These are phyloP conservation scores for Spiraea crenata DNA, from an alignment of 331 rosid species.

Conservation along the genomic window DNA sequence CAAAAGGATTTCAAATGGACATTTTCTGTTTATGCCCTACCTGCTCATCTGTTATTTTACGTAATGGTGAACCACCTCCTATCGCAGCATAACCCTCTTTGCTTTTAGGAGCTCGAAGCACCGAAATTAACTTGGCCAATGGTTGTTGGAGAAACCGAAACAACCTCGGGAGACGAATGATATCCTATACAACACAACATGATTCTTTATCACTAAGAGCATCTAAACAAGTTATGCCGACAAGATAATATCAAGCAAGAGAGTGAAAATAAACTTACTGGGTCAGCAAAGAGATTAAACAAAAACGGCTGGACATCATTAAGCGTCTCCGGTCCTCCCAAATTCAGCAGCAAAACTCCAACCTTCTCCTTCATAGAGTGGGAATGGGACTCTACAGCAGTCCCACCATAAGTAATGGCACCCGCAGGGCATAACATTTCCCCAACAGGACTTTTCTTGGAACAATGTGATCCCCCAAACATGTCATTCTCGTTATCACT, in stretches of 20 bases:
- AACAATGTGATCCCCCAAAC: conserved; percentile 25
- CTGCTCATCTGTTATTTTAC: conserved; percentile 94
- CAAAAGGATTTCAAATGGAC: conserved; percentile 6
- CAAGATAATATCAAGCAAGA: not conserved
- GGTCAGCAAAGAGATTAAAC: conserved; percentile 94
- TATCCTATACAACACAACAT: conserved; percentile 53
- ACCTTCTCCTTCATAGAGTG: conserved; percentile 63
- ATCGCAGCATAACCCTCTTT: conserved; percentile 98
- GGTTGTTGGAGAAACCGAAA: conserved; percentile 87
- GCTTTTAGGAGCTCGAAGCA: conserved; percentile 89
- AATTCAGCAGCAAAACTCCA: conserved; percentile 92
- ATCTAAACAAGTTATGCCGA: not conserved
- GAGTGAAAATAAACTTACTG: conserved; percentile 44
- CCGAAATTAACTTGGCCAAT: conserved; percentile 79
- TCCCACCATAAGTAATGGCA: conserved; percentile 39
- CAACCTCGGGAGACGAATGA: conserved; percentile 91
- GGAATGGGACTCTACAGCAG: conserved; percentile 43
- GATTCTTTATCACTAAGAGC: conserved; percentile 22
- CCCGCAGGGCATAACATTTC: conserved; percentile 41
- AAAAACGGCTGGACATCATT: conserved; percentile 93
- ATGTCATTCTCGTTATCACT: conserved; percentile 27
- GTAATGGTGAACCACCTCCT: conserved; percentile 98
- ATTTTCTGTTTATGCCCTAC: conserved; percentile 31
- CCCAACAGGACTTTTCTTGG: conserved; percentile 43
- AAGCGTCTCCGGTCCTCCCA: conserved; percentile 98